Evolutionary conservation across 2,329 filamentous ascomycete species (phyloP).

Genomic region (Knufia fluminis): DNA sequence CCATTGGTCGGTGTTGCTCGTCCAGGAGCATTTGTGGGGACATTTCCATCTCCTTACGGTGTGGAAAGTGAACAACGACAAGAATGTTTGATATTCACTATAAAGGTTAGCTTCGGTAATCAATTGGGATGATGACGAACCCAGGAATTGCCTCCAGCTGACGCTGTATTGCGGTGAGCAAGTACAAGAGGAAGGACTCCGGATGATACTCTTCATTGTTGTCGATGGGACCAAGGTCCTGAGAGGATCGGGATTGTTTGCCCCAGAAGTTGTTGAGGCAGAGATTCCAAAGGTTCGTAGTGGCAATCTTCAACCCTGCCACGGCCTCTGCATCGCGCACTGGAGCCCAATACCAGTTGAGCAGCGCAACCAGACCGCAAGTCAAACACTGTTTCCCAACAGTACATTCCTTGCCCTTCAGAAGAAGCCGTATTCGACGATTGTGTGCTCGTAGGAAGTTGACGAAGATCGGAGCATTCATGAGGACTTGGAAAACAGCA

Average conservation of each 20-base stretch:
- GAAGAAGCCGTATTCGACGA: background rate
- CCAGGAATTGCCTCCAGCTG: background rate
- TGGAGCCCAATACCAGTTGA: background rate
- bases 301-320: background rate
- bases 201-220: background rate
- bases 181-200: background rate
- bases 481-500: background rate
- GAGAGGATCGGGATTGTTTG: background rate
- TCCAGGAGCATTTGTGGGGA: background rate
- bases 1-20: background rate
- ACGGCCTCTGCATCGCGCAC: background rate
- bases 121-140: background rate
- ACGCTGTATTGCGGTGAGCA: background rate
- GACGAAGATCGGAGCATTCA: slow-evolving; percentile 1
- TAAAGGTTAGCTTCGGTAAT: no score
- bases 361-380: background rate
- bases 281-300: background rate
- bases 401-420: background rate
- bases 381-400: background rate
- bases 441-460: background rate
- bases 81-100: slow-evolving; percentile 1
- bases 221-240: background rate
- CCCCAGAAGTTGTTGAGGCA: background rate
- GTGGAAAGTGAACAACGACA: background rate
- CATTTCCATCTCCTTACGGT: background rate